Base-by-base conservation (phyloP, 2,329 filamentous ascomycete genomes). In the Aspergillus ruber region DNA sequence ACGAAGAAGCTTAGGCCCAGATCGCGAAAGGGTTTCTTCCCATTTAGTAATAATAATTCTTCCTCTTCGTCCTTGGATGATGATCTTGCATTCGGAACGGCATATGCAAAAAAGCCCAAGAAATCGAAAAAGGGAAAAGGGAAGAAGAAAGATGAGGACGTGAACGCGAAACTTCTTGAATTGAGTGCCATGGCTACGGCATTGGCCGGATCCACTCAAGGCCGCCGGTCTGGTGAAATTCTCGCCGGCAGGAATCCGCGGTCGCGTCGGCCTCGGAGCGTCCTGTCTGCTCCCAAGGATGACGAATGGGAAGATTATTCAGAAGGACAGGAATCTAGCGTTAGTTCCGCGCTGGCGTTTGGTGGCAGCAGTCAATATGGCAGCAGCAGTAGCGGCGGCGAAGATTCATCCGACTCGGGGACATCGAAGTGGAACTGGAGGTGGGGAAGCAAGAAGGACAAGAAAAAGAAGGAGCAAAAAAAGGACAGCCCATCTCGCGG, bases 11-110 rank as follows among this genome's bases (percentile, higher is more conserved):
- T 72, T 54, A 74, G 70, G 53, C 73, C 61, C 18, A 70, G 67
- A 51, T 68, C 68, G 54, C 56, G 74, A 35, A 66, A 65, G 21
- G 75, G 80, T 49, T 75, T 85, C 45, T 74, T 83, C 38, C 77
- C 75, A 48, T 77, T 82, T 56, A 74, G 71, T 46, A 85, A 83
- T 57, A 74, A 71, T 46, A 85, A 83, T 57, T 83, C 79, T 2
- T 86, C 83, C 1, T 84, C 81, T 2, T 85, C 82, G 0, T 85
- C 82, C 1, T 73, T 85, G 46, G 82, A 85, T 63, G 80, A 78
- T 17, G 84, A 88, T 60, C 68, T 87, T 50, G 83, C 83, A 8
- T 87, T 86, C 60, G 83, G 84, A 8, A 75, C 70, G 46, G 83
- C 81, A 13, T 84, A 65, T 32, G 50, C 68, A 2, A 65, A 62